Conservation (phyloP, 352 stramenopile genomes). For the Phytophthora hibernalis region DNA sequence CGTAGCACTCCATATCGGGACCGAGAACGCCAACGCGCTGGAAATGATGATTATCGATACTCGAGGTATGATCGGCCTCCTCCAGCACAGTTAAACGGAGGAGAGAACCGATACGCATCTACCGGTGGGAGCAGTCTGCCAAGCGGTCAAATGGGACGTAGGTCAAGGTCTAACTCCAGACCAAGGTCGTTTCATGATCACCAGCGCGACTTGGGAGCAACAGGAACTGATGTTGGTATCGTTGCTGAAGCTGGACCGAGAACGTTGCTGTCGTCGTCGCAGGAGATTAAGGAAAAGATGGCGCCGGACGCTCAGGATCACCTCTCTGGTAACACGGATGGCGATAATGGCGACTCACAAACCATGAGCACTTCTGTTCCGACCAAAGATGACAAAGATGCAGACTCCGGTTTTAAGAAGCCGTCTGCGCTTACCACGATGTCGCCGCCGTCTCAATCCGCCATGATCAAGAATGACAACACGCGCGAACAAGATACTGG, state of each 20-base stretch:
- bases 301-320: background rate
- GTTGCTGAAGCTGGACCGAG: background rate
- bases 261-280: background rate
- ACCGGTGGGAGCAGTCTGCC: background rate
- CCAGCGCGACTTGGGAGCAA: background rate
- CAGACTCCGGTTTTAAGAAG: background rate
- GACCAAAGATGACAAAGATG: background rate
- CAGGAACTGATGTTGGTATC: background rate
- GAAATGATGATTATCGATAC: constrained; percentile 7
- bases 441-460: background rate
- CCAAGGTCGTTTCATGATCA: constrained; percentile 2
- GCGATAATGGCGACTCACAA: background rate
- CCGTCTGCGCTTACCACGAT: background rate
- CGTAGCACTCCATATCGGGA: constrained; percentile 15
- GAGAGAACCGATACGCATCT: background rate
- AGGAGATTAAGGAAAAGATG: background rate
- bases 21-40: constrained; percentile 7
- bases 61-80: constrained; percentile 14
- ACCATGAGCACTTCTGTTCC: background rate
- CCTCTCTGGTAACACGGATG: background rate
- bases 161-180: constrained; percentile 18
- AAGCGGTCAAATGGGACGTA: too few species aligned
- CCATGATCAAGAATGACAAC: background rate
- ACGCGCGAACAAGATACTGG: background rate
- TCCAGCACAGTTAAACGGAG: constrained; percentile 5